Percentiles rank a stretch among this genome's conserved stretches.
These are phyloP conservation scores for Leccinum olivaceopallidum DNA, from an alignment of 768 basidiomycete species.

Conservation along the genomic window DNA sequence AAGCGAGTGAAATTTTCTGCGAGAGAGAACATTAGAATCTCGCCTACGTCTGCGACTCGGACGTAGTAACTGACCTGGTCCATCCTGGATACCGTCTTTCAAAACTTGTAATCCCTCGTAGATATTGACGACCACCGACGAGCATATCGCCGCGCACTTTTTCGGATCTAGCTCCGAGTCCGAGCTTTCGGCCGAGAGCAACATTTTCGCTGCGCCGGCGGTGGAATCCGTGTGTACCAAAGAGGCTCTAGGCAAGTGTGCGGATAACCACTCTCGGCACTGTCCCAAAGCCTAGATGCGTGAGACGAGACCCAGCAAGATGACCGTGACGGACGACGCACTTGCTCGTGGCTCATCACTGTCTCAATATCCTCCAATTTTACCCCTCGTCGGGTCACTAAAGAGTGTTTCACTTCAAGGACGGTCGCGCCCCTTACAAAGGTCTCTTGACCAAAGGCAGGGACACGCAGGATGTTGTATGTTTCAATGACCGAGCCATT, in stretches of 20 bases:
- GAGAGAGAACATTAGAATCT: neutral
- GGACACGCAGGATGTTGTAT: constrained; percentile 60
- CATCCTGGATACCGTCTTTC: constrained; percentile 63
- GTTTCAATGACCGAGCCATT: constrained; percentile 76
- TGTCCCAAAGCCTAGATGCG: constrained; percentile 69
- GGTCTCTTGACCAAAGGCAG: constrained; percentile 37
- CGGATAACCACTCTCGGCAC: constrained; percentile 61
- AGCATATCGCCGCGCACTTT: constrained; percentile 74
- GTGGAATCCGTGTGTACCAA: constrained; percentile 68
- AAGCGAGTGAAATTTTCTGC: constrained; percentile 73
- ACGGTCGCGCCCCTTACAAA: constrained; percentile 63
- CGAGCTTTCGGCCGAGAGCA: constrained; percentile 29
- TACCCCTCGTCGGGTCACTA: constrained; percentile 62
- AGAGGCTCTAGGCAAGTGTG: constrained; percentile 51
- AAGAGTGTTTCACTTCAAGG: constrained; percentile 65
- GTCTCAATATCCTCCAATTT: constrained; percentile 52
- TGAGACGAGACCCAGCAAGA: neutral
- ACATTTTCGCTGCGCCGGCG: constrained; percentile 60
- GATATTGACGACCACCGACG: constrained; percentile 57
- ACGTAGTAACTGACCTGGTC: constrained; percentile 11
- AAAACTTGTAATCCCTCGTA: constrained; percentile 66
- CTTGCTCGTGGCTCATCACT: constrained; percentile 82
- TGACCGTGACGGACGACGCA: constrained; percentile 29
- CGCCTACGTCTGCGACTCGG: neutral
- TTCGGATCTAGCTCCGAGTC: constrained; percentile 37